Conservation (phyloP, 306 rosid species). For the Aeschynomene evenia region DNA sequence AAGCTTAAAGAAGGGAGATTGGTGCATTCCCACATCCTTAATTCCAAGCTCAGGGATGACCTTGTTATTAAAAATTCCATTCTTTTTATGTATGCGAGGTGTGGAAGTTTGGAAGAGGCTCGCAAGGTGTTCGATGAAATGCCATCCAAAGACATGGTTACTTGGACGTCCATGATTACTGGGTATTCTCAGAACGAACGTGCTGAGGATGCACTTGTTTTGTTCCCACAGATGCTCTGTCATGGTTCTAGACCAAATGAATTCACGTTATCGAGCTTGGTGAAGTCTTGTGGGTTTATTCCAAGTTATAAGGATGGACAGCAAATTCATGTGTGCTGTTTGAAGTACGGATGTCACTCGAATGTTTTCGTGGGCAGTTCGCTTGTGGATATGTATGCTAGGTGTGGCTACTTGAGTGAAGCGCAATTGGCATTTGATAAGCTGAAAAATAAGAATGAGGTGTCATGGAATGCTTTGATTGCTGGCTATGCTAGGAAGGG, state of each 20-base stretch:
- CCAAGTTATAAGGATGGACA: slow-evolving; percentile 36
- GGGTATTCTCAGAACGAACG: slow-evolving; percentile 48
- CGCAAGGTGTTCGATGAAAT: slow-evolving; percentile 43
- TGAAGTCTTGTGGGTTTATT: slow-evolving; percentile 38
- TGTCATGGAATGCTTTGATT: slow-evolving; percentile 55
- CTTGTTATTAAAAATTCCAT: slow-evolving; percentile 36
- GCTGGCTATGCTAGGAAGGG: slow-evolving; percentile 43
- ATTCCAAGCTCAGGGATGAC: slow-evolving; percentile 31
- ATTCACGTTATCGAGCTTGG: slow-evolving; percentile 43
- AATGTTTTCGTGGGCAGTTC: slow-evolving; percentile 55
- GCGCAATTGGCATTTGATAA: slow-evolving; percentile 39
- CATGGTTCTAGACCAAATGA: slow-evolving; percentile 40
- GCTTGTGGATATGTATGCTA: slow-evolving; percentile 55
- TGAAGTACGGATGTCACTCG: slow-evolving; percentile 36
- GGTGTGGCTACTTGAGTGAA: slow-evolving; percentile 45
- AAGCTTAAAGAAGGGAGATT: slow-evolving; percentile 42
- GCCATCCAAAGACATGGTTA: slow-evolving; percentile 35
- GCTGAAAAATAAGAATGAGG: slow-evolving; percentile 43
- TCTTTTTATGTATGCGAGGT: slow-evolving; percentile 40
- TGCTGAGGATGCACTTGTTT: slow-evolving; percentile 28
- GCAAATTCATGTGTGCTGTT: slow-evolving; percentile 43
- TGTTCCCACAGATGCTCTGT: slow-evolving; percentile 38
- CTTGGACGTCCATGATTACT: slow-evolving; percentile 55
- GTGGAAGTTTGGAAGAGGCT: slow-evolving; percentile 37
- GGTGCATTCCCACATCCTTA: slow-evolving; percentile 41